phyloP scores from a whole-genome alignment of 768 basidiomycete genomes.

The Psilocybe subaeruginosa region DNA sequence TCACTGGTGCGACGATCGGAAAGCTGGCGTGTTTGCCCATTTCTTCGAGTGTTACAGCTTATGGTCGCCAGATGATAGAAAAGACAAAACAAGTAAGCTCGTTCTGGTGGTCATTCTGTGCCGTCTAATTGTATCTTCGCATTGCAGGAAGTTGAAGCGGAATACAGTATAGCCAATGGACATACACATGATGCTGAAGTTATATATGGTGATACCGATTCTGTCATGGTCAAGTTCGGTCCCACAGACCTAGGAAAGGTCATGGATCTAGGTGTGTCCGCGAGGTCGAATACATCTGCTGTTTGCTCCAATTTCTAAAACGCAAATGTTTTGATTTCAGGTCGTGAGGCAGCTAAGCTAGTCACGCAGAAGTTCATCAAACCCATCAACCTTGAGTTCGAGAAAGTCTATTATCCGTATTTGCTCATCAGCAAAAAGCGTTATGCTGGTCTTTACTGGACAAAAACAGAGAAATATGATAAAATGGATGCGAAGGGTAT shows the following conservation, averaged over 20 bases:
- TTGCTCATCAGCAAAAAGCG: conserved; percentile 98
- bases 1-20: conserved; percentile 96
- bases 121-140: background rate
- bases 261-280: conserved; percentile 81
- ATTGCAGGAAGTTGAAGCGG: conserved; percentile 80
- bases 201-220: conserved; percentile 99
- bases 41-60: conserved; percentile 93
- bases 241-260: conserved; percentile 83
- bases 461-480: conserved; percentile 91
- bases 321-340: conserved; percentile 39
- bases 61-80: conserved; percentile 99
- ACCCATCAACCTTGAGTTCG: conserved; percentile 99
- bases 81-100: conserved; percentile 78
- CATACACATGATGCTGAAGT: conserved; percentile 88
- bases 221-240: conserved; percentile 98
- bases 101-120: background rate
- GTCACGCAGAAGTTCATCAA: conserved; percentile 91
- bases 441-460: conserved; percentile 99
- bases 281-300: background rate
- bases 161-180: conserved; percentile 86
- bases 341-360: conserved; percentile 88
- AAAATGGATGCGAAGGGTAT: conserved; percentile 99
- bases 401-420: conserved; percentile 99
- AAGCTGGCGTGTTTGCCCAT: conserved; percentile 96
- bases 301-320: background rate